Base-by-base conservation (phyloP, 208 protist species). In the Acanthamoeba culbertsoni region DNA sequence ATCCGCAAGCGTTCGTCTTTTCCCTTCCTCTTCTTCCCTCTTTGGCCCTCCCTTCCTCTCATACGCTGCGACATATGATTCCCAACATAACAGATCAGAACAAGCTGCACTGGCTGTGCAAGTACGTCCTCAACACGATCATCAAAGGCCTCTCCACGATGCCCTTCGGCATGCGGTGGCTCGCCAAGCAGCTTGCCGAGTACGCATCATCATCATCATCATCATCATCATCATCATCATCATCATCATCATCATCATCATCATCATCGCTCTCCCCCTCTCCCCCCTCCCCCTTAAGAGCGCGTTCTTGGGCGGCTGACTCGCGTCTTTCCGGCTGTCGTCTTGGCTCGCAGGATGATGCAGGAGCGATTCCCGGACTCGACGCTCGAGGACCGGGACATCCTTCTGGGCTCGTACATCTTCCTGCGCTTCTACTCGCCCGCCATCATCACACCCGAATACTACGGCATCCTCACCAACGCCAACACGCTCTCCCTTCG, bases 401-500 rank as follows among this genome's bases (percentile, higher is more conserved):
- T 89, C 28, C 28, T 89, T 45, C 31, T 89, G 40, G 79, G 79
- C 5, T 68, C 51, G 1, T 89, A 89, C 40, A 89, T 89, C 79
- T 89, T 89, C 79, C 79, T 89, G 5, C 79, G 79, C 23, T 89
- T 89, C 79, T 89, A 89, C 55, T 89, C 79, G 51, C 79, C 79
- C 20, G 79, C 79, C 33, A 89, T 89, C 79, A 89, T 89, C 46
- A 65, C 79, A 2, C 79, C 79, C 79, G 79, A 89, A 35, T 59
- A 35, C 79, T 65, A 89, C 53, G 79, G 79, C 79, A 89, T 89
- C 40, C 79, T 89, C 37, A 65, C 55, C 55, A 65, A 65, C 51
- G 55, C 46, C 45, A 89, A 59, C 55, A 65, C 55, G 18, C 79
- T 65, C 26, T 89, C 79, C 51, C 79, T 65, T 37, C 79, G 79